Evolutionary conservation across 129 eudicot species (phyloP), one percentile per base, ranked within the genome.

Genomic region (Calendula officinalis): DNA sequence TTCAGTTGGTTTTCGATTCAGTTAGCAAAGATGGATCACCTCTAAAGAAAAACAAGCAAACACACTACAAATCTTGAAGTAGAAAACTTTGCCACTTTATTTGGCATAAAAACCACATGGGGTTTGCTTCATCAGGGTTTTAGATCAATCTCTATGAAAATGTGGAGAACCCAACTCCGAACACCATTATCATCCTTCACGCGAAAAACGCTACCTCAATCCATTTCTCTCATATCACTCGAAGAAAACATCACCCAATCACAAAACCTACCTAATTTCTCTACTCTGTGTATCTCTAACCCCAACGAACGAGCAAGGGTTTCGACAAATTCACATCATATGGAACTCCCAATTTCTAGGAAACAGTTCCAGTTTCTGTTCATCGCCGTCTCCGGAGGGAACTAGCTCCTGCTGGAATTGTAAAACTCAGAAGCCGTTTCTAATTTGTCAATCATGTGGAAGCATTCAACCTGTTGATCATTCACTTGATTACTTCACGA

Each of bases 381-480:
- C 60, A 17, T 58, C 56, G 27, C 44, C 50, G 9, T 35, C 76
- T 8, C 8, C 66, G 11, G 37, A 47, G 3, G 68, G 38, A 3
- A 44, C 52, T 16, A 32, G 54, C 35, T 42, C 60, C 43, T 54
- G 44, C n/a, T 91, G 98, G 98, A 91, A 79, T 56, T 91, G 98
- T 66, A 72, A 72, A 44, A 39, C 55, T 50, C 47, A 69, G 45
- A 44, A 62, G 40, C 70, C 84, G 72, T 83, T 85, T 67, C 73
- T 91, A 67, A 58, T 76, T 52, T 91, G 98, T 60, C 70, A 85
- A 14, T 67, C 78, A 14, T 91, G 98, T 54, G 81, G 84, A 35
- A 62, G 91, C 57, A 75, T 91, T 65, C 96, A 91, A 33, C 96
- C 98, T 7, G 81, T 88, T 39, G 81, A 91, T 69, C 80, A 72